These are phyloP conservation scores for Fusarium goolgardi DNA, from an alignment of 2,329 filamentous ascomycete genomes.

Conservation along the genomic window DNA sequence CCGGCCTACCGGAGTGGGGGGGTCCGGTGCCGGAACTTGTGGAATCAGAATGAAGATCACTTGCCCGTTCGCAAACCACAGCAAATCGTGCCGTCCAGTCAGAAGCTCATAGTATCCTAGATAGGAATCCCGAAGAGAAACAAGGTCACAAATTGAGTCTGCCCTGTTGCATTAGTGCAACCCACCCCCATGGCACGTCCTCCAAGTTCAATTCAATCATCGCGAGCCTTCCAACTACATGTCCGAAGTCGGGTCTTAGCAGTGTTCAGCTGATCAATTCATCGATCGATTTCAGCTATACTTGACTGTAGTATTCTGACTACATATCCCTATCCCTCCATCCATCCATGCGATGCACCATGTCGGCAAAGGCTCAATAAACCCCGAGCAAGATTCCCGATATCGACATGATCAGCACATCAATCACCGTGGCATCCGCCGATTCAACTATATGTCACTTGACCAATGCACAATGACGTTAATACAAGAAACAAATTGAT, in stretches of 20 bases:
- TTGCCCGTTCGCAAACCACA: constrained; percentile 34
- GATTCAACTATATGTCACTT: constrained; percentile 29
- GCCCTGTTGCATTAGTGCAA: constrained; percentile 19
- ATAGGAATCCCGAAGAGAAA: constrained; percentile 36
- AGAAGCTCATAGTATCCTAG: constrained; percentile 14
- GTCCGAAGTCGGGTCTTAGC: constrained; percentile 32
- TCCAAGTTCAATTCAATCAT: constrained; percentile 17
- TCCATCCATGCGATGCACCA: constrained; percentile 6
- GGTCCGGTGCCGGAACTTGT: constrained; percentile 23
- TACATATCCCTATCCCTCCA: not conserved
- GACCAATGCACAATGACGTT: constrained; percentile 21
- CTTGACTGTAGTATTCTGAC: constrained; percentile 2
- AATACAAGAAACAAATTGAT: not conserved
- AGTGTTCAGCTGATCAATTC: constrained; percentile 17
- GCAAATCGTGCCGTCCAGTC: constrained; percentile 5
- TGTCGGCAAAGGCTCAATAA: constrained; percentile 10
- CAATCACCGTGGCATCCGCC: constrained; percentile 23
- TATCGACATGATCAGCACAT: constrained; percentile 26
- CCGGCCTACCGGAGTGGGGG: constrained; percentile 30
- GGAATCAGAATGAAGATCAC: constrained; percentile 31
- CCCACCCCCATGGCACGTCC: constrained; percentile 19
- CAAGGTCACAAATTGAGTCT: constrained; percentile 22
- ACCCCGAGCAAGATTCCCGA: constrained; percentile 22
- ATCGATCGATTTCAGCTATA: constrained; percentile 11
- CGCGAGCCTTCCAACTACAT: constrained; percentile 13